A percentile compares a stretch with the other conserved stretches of the same genome.
These are phyloP conservation scores for Paramecium tetraurelia DNA, from an alignment of 73 alveolate species.

Conservation along the genomic window DNA sequence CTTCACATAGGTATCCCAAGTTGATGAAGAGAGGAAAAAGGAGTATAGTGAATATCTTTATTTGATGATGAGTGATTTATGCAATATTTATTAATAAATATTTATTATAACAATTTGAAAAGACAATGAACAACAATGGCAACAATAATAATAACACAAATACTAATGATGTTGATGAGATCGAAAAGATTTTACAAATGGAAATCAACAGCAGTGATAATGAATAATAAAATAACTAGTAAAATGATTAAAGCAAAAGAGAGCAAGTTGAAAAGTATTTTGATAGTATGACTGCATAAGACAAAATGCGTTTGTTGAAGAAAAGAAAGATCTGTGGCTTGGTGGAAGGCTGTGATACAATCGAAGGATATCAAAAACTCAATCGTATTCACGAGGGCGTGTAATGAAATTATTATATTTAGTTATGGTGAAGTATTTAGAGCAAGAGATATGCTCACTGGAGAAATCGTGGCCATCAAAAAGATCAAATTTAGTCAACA, in stretches of 20 bases:
- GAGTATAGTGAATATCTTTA: background rate
- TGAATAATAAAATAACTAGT: background rate
- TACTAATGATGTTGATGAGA: background rate
- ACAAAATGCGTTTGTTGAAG: conserved; percentile 40
- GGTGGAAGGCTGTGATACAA: conserved; percentile 67
- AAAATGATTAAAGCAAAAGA: background rate
- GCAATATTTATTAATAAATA: background rate
- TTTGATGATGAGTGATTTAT: background rate
- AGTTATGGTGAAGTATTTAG: conserved; percentile 90
- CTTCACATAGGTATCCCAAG: no score
- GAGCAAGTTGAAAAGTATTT: background rate
- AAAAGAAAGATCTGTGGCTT: conserved; percentile 61
- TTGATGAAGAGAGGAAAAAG: no score
- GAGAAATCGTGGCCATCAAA: conserved; percentile 85
- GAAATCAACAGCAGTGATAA: conserved; percentile 1
- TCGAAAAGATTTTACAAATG: background rate
- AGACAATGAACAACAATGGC: background rate
- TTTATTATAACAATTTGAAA: background rate
- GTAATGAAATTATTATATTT: background rate
- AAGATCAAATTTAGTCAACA: conserved; percentile 77
- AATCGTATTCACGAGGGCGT: conserved; percentile 90
- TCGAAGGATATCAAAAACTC: conserved; percentile 61
- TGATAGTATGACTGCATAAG: conserved; percentile 1
- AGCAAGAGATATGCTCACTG: conserved; percentile 80
- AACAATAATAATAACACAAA: background rate